Conservation (phyloP, 1,284 basidiomycete genomes). For the Macrocystidia cucumis region DNA sequence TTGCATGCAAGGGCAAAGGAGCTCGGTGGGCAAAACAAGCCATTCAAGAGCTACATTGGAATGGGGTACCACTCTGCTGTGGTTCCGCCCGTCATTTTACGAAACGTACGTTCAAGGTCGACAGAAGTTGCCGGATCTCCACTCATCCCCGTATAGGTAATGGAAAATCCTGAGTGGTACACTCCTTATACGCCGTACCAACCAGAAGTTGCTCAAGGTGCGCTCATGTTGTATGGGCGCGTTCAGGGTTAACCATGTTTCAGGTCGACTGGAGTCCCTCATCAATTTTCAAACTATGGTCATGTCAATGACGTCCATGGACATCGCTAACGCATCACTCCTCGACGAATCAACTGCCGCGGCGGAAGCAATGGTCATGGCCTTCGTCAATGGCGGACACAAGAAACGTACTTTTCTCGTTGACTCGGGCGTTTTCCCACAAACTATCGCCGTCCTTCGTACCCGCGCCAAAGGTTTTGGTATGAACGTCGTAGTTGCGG, state of each 20-base stretch:
- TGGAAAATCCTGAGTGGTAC: conserved; percentile 98
- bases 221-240: conserved; percentile 5
- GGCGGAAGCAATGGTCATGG: conserved; percentile 89
- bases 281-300: conserved; percentile 98
- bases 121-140: conserved; percentile 5
- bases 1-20: conserved; percentile 71
- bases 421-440: conserved; percentile 76
- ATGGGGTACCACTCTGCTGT: conserved; percentile 97
- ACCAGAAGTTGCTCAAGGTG: conserved; percentile 90
- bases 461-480: conserved; percentile 89
- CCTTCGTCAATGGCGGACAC: conserved; percentile 55
- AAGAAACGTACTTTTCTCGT: conserved; percentile 85
- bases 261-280: conserved; percentile 91
- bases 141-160: conserved; percentile 43
- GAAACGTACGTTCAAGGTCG: conserved; percentile 57
- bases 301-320: conserved; percentile 90
- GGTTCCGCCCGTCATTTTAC: conserved; percentile 87
- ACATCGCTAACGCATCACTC: conserved; percentile 91
- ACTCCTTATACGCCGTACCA: conserved; percentile 96
- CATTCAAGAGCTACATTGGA: conserved; percentile 91
- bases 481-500: conserved; percentile 70
- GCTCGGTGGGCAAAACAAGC: conserved; percentile 74
- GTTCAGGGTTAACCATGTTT: conserved; percentile 11
- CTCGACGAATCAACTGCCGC: conserved; percentile 92
- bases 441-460: conserved; percentile 81